Evolutionary conservation across 2,329 filamentous ascomycete genomes (phyloP).

Genomic region (Arachnopeziza araneosa): DNA sequence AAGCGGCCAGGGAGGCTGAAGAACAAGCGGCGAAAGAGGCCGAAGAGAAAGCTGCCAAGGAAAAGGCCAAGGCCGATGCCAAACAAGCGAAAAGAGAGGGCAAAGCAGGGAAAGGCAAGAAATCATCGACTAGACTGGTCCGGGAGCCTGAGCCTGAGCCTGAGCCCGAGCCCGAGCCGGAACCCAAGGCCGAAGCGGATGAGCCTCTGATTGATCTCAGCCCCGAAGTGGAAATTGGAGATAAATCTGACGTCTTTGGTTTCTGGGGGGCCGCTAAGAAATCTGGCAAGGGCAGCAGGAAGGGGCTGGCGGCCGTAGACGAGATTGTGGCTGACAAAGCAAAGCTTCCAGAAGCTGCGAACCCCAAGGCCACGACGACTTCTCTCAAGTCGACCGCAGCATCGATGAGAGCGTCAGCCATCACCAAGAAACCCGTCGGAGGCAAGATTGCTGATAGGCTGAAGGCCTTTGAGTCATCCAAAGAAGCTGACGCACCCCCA

Average conservation of each 20-base stretch:
- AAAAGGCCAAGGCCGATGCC: conserved; percentile 35
- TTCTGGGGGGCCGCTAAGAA: conserved; percentile 53
- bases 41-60: conserved; percentile 32
- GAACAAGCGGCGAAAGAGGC: conserved; percentile 32
- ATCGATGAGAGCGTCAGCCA: conserved; percentile 36
- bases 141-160: conserved; percentile 19
- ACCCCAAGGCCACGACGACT: conserved; percentile 37
- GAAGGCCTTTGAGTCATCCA: conserved; percentile 47
- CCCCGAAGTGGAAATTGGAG: conserved; percentile 31
- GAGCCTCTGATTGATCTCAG: conserved; percentile 22
- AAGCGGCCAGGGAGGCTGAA: conserved; percentile 38
- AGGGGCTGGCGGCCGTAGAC: conserved; percentile 27
- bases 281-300: conserved; percentile 24
- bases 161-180: conserved; percentile 15
- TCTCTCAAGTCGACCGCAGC: conserved; percentile 33
- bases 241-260: conserved; percentile 39
- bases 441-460: conserved; percentile 52
- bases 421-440: conserved; percentile 42
- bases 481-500: conserved; percentile 28
- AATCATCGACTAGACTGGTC: conserved; percentile 18
- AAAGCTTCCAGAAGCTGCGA: conserved; percentile 40
- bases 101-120: conserved; percentile 35
- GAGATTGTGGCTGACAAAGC: conserved; percentile 49
- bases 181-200: conserved; percentile 6
- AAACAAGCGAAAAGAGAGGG: conserved; percentile 30